Evolutionary conservation across 2,329 filamentous ascomycete genomes (phyloP).

Genomic region (Stagonosporopsis chrysanthemi): DNA sequence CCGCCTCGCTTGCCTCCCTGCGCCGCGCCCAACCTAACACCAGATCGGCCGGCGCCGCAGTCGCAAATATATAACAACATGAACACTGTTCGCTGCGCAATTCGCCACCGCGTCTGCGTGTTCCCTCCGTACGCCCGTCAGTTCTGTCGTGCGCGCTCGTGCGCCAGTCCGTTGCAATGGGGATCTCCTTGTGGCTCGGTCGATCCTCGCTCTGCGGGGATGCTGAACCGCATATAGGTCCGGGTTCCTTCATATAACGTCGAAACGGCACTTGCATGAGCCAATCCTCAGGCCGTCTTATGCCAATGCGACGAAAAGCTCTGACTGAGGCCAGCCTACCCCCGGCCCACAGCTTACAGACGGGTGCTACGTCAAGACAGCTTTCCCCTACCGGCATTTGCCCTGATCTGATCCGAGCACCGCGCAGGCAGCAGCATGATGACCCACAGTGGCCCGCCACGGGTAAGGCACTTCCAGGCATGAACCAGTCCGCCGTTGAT

Average conservation of each 20-base stretch:
- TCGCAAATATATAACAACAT: constrained; percentile 16
- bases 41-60: constrained; percentile 7
- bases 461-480: constrained; percentile 42
- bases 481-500: constrained; percentile 29
- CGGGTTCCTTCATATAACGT: constrained; percentile 42
- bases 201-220: constrained; percentile 44
- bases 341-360: constrained; percentile 42
- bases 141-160: constrained; percentile 37
- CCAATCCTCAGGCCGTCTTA: constrained; percentile 47
- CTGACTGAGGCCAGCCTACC: constrained; percentile 35
- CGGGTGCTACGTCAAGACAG: constrained; percentile 49
- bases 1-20: constrained; percentile 25
- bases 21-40: constrained; percentile 16
- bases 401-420: constrained; percentile 30
- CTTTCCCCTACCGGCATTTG: constrained; percentile 44
- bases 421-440: constrained; percentile 38
- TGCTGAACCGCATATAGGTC: constrained; percentile 50
- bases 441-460: constrained; percentile 28
- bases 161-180: constrained; percentile 39
- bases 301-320: constrained; percentile 49
- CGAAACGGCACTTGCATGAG: constrained; percentile 53
- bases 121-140: constrained; percentile 34
- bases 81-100: constrained; percentile 9
- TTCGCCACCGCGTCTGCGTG: constrained; percentile 30
- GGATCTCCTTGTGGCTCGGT: constrained; percentile 47